Conservation (phyloP, 208 protist species). For the Crithidia sp. region DNA sequence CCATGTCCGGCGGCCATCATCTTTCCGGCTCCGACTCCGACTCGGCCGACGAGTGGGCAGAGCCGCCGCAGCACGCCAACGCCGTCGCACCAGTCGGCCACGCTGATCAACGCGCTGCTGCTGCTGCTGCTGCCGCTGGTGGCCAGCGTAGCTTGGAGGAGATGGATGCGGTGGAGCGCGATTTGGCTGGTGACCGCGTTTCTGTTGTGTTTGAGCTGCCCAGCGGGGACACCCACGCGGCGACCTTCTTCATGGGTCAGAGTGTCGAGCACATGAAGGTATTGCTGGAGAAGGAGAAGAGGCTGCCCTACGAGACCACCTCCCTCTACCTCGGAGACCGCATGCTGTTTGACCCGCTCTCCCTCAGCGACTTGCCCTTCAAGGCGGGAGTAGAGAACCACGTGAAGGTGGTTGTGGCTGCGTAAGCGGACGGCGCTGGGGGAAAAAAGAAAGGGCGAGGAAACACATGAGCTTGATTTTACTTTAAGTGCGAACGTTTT, state of each 20-base stretch:
- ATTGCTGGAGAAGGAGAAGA: conserved; percentile 67
- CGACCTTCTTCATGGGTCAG: conserved; percentile 79
- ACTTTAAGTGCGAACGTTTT: not conserved
- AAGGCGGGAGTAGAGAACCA: conserved; percentile 52
- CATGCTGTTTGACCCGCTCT: conserved; percentile 78
- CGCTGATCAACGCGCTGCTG: conserved; percentile 6
- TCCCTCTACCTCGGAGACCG: conserved; percentile 67
- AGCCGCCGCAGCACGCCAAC: conserved; percentile 27
- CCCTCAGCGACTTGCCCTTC: conserved; percentile 83
- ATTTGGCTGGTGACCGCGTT: conserved; percentile 62
- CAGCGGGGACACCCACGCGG: conserved; percentile 28
- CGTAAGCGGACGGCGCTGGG: conserved; percentile 8
- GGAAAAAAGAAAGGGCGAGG: not conserved
- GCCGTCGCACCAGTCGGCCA: not conserved
- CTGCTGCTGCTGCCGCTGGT: conserved; percentile 11
- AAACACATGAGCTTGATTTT: not conserved
- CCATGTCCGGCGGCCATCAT: conserved; percentile 17
- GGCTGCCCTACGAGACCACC: conserved; percentile 67
- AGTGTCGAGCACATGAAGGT: conserved; percentile 80
- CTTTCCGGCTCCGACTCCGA: conserved; percentile 30
- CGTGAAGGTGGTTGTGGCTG: conserved; percentile 44
- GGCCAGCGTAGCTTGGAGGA: conserved; percentile 26
- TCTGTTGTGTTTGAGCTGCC: conserved; percentile 59
- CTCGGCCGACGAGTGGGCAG: conserved; percentile 81
- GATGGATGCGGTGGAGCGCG: conserved; percentile 70